A percentile compares a stretch with the other conserved stretches of the same genome.
Evolutionary conservation across 2,329 filamentous ascomycete species (phyloP).

Genomic region (Diplodia corticola): DNA sequence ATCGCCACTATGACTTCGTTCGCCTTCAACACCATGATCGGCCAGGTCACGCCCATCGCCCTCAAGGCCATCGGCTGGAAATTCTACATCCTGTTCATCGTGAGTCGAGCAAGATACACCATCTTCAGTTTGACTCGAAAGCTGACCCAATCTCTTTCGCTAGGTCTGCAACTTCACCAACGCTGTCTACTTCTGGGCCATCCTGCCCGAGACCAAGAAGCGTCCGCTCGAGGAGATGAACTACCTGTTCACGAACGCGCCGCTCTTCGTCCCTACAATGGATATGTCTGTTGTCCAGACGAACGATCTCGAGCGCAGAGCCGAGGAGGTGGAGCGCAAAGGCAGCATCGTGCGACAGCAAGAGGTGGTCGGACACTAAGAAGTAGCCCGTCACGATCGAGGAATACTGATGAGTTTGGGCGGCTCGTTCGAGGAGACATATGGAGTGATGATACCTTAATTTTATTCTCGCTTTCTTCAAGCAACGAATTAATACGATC

Average conservation of each 20-base stretch:
- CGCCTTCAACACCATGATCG: constrained; percentile 76
- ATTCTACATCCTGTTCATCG: constrained; percentile 62
- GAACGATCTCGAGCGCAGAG: constrained; percentile 60
- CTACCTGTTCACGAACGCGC: constrained; percentile 64
- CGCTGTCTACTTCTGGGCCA: constrained; percentile 65
- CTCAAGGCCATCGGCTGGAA: constrained; percentile 56
- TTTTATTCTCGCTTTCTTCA: neutral
- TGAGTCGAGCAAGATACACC: constrained; percentile 32
- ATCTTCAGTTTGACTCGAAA: neutral
- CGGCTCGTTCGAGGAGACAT: neutral
- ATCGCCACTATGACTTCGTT: constrained; percentile 73
- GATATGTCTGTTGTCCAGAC: constrained; percentile 55
- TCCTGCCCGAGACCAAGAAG: constrained; percentile 66
- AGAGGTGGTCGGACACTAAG: constrained; percentile 3
- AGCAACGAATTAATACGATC: neutral
- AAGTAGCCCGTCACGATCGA: neutral
- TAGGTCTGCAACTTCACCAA: constrained; percentile 68
- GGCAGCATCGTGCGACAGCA: constrained; percentile 26
- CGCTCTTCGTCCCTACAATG: constrained; percentile 62
- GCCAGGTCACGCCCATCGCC: constrained; percentile 65
- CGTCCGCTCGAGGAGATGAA: constrained; percentile 69
- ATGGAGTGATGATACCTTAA: neutral
- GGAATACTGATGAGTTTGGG: neutral
- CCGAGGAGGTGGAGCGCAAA: constrained; percentile 60
- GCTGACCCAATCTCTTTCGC: neutral